Percentiles rank a stretch among this genome's conserved stretches.
phyloP scores from a whole-genome alignment of 169 alveolate species.

The Cryptosporidium sp. region DNA sequence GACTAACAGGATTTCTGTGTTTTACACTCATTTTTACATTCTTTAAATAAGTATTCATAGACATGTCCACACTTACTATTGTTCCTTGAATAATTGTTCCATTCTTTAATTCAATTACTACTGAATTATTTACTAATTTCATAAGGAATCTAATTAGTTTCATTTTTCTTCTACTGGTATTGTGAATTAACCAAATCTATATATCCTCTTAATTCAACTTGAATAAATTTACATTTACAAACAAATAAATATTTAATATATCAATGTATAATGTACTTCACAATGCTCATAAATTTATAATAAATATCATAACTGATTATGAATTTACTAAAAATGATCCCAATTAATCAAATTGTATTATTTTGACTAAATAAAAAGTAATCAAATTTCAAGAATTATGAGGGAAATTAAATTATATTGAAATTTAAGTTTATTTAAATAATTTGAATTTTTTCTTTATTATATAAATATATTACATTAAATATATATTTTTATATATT shows the following conservation, averaged over 20 bases:
- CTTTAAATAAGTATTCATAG: constrained; percentile 98
- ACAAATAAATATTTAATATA: neutral
- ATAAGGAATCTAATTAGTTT: constrained; percentile 96
- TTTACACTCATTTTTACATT: constrained; percentile 96
- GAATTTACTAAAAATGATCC: neutral
- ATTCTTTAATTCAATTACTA: constrained; percentile 96
- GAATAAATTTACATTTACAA: neutral
- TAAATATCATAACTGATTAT: no score
- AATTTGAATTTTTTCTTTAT: neutral
- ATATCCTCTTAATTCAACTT: neutral
- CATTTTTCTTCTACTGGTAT: constrained; percentile 82
- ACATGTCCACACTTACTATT: constrained; percentile 95
- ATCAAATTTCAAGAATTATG: neutral
- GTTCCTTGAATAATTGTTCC: constrained; percentile 97
- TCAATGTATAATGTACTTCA: neutral
- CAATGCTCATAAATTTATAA: neutral
- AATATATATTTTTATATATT: neutral
- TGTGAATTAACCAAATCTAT: neutral
- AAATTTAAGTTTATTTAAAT: no score
- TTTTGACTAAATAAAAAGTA: neutral
- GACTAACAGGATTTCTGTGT: constrained; percentile 91
- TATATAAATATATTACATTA: no score
- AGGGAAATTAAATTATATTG: neutral
- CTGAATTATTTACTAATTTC: constrained; percentile 96
- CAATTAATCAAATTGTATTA: neutral